Evolutionary conservation across 106 monocot species (phyloP).

Genomic region (Dendrobium officinale): DNA sequence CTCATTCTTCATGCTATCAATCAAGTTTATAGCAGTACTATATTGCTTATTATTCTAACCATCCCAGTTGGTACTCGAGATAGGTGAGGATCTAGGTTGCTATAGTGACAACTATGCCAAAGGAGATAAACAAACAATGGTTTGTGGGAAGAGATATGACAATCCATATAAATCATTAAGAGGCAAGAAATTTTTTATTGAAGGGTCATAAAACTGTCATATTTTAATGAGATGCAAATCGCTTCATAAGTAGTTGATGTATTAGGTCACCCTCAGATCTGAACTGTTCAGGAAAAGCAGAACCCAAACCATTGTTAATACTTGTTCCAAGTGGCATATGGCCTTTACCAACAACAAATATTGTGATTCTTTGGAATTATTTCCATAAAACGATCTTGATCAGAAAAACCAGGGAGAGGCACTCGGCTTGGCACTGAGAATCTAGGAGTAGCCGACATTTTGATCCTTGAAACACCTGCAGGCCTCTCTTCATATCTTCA

Average conservation of each 20-base stretch:
- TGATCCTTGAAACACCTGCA: slow-evolving; percentile 35
- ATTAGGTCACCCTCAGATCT: slow-evolving; percentile 45
- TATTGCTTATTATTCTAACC: slow-evolving; percentile 45
- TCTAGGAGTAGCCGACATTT: slow-evolving; percentile 79
- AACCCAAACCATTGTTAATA: slow-evolving; percentile 23
- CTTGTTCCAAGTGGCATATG: slow-evolving; percentile 14
- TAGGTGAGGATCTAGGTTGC: slow-evolving; percentile 31
- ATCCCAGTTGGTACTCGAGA: slow-evolving; percentile 49
- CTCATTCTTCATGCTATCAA: slow-evolving; percentile 44
- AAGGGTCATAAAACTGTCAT: slow-evolving; percentile 19
- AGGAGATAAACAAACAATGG: slow-evolving; percentile 24
- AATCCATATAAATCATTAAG: slow-evolving; percentile 42
- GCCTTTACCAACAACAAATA: slow-evolving; percentile 86
- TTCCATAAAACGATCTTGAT: slow-evolving; percentile 38
- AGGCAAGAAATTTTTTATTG: slow-evolving; percentile 17
- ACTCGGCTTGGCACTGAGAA: slow-evolving; percentile 67
- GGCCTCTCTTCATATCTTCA: too few species aligned
- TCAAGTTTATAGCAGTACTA: slow-evolving; percentile 20
- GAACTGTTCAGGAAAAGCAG: slow-evolving; percentile 33
- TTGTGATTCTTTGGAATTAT: slow-evolving; percentile 47
- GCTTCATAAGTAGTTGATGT: slow-evolving; percentile 56
- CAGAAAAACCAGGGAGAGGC: slow-evolving; percentile 67
- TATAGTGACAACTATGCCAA: slow-evolving; percentile 37
- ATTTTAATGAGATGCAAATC: slow-evolving; percentile 35
- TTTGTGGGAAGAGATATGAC: slow-evolving; percentile 37